phyloP scores from a whole-genome alignment of 805 yeast genomes.

The Candida ponderosae region DNA sequence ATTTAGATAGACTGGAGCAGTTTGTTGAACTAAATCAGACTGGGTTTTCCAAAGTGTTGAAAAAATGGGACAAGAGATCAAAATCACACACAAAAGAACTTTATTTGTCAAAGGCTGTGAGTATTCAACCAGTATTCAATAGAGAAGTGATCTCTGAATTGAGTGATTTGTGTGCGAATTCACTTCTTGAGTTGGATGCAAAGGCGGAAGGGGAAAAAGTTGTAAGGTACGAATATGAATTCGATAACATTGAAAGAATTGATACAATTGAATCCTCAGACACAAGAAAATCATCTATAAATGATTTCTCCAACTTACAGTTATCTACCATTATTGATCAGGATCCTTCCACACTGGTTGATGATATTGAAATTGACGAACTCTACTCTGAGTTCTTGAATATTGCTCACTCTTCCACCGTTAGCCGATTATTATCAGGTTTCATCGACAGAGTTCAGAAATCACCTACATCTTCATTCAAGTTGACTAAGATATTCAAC shows the following conservation, averaged over 20 bases:
- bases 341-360: constrained; percentile 5
- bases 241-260: constrained; percentile 11
- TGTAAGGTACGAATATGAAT: constrained; percentile 18
- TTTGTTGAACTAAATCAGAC: constrained; percentile 92
- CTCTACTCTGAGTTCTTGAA: constrained; percentile 62
- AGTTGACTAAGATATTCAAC: constrained; percentile 65
- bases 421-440: constrained; percentile 31
- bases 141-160: constrained; percentile 78
- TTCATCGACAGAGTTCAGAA: constrained; percentile 35
- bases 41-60: constrained; percentile 90
- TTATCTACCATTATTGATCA: constrained; percentile 2
- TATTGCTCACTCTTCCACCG: constrained; percentile 32
- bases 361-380: constrained; percentile 54
- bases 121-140: constrained; percentile 95
- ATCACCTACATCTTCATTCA: constrained; percentile 31
- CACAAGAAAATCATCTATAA: not conserved
- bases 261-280: constrained; percentile 3
- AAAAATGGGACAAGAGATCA: constrained; percentile 97
- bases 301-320: constrained; percentile 16
- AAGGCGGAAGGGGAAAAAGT: constrained; percentile 44
- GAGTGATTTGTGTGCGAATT: constrained; percentile 64
- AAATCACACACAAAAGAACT: constrained; percentile 91
- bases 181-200: constrained; percentile 69
- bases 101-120: constrained; percentile 85
- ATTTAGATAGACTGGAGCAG: constrained; percentile 81